phyloP scores from a whole-genome alignment of 2,329 filamentous ascomycete genomes.

The Hypoxylon sp. region DNA sequence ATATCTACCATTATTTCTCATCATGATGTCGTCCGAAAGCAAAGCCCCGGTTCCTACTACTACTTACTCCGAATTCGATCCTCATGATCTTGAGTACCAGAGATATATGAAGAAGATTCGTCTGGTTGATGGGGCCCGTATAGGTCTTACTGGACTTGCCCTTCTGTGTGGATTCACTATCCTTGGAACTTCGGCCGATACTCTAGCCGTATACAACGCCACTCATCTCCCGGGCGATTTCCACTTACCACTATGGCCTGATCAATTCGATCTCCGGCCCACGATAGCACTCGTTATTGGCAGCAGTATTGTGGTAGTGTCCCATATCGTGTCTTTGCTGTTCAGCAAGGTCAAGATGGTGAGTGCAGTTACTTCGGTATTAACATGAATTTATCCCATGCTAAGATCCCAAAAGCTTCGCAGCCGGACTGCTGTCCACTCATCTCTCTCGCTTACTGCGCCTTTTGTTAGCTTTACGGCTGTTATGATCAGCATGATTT shows the following conservation, averaged over 20 bases:
- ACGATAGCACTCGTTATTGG: conserved; percentile 69
- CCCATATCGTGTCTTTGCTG: conserved; percentile 65
- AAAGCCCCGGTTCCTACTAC: conserved; percentile 62
- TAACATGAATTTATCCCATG: neutral
- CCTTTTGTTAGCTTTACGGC: conserved; percentile 62
- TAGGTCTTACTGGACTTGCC: conserved; percentile 65
- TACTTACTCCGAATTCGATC: conserved; percentile 67
- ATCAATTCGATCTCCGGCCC: conserved; percentile 69
- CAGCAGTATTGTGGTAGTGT: conserved; percentile 64
- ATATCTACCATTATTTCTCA: conserved; percentile 18
- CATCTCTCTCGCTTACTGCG: conserved; percentile 57
- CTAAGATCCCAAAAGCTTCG: conserved; percentile 58
- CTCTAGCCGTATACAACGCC: conserved; percentile 68
- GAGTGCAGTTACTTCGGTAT: conserved; percentile 52
- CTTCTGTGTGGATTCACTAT: conserved; percentile 67
- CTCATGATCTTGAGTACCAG: conserved; percentile 60
- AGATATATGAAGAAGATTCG: conserved; percentile 56
- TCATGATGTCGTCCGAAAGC: conserved; percentile 53
- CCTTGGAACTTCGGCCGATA: conserved; percentile 69
- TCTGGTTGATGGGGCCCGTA: conserved; percentile 61
- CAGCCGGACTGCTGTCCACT: conserved; percentile 55
- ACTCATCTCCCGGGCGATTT: conserved; percentile 66
- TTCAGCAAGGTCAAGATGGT: conserved; percentile 66
- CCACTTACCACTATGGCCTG: conserved; percentile 71
- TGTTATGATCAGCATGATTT: conserved; percentile 67